phyloP scores from a whole-genome alignment of 1,284 basidiomycete species.

The Rhodotorula sp. region DNA sequence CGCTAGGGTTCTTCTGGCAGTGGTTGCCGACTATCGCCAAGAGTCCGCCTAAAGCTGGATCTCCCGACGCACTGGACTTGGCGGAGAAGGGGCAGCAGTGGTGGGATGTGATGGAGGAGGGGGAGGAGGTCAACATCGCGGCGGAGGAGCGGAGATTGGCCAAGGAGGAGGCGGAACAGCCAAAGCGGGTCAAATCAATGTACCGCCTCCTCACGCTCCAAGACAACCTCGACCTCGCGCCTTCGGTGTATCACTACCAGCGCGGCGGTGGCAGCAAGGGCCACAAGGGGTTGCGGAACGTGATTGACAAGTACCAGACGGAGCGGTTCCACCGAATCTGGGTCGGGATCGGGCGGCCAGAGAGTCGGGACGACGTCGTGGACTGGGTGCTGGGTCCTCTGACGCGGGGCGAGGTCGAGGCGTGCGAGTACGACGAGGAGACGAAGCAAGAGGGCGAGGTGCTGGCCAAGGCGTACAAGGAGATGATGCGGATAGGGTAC shows the following conservation, averaged over 20 bases:
- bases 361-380: slow-evolving; percentile 16
- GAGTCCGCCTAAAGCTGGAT: no score
- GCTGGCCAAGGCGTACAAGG: slow-evolving; percentile 20
- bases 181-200: slow-evolving; percentile 2
- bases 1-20: no score
- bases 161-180: neutral
- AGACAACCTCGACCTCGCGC: slow-evolving; percentile 32
- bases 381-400: slow-evolving; percentile 29
- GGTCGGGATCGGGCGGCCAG: slow-evolving; percentile 39
- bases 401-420: slow-evolving; percentile 13
- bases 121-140: no score
- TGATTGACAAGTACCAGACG: neutral
- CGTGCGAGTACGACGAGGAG: slow-evolving; percentile 21
- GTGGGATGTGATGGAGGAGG: neutral
- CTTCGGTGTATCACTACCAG: slow-evolving; percentile 12
- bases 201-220: slow-evolving; percentile 26
- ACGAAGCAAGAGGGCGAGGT: slow-evolving; percentile 2
- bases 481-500: slow-evolving; percentile 23
- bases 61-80: no score
- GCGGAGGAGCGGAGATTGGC: no score
- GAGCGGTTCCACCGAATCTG: slow-evolving; percentile 22
- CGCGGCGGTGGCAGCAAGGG: slow-evolving; percentile 21
- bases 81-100: no score
- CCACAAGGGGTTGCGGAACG: slow-evolving; percentile 27
- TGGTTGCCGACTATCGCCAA: no score